Base-by-base conservation (phyloP, 2,329 filamentous ascomycete genomes). In the Escovopsis weberi region DNA sequence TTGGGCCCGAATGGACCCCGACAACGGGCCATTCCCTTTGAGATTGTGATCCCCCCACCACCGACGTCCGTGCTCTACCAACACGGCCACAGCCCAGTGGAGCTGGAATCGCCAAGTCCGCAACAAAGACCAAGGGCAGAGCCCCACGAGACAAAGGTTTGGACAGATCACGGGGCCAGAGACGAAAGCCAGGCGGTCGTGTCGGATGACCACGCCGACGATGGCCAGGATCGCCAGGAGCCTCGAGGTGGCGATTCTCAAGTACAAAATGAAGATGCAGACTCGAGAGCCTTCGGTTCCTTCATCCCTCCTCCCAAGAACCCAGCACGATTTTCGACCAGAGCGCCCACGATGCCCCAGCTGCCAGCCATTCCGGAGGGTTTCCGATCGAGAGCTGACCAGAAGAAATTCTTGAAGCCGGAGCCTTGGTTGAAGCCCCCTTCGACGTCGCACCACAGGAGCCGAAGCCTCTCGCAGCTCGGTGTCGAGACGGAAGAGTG, bases 401-500 rank as follows among this genome's bases (percentile, higher is more conserved):
- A 41, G 36, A 43, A 36, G 10, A 38, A 46, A 4, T 44, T 43
- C 4, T 34, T 36, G 12, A 38, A 49, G 4, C 38, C 37, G 26
- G 8, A 32, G 28, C 28, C 28, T 32, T 32, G 28, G 28, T 9
- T 32, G 28, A 32, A 32, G 7, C 28, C 28, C 8, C 7, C 8
- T 3, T 9, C 28, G 28, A 37, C 42, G 11, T 43, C 32, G n/a
- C 46, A 39, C 26, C 39, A 18, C 23, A 43, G 40, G 5, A 44
- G 41, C 23, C 39, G 40, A 3, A 48, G 43, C 11, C 45, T 58
- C 23, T 49, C 47, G n/a, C 50, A 55, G 12, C 52, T 56, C 4
- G 59, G 61, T 12, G 58, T 61, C 10, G 28, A 37, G 4, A 44
- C 40, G 8, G 65, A 68, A 2, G 67, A 71, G 33, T 67, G 64